Conservation (phyloP, 2,329 filamentous ascomycete genomes). For the Knoxdaviesia proteae region DNA sequence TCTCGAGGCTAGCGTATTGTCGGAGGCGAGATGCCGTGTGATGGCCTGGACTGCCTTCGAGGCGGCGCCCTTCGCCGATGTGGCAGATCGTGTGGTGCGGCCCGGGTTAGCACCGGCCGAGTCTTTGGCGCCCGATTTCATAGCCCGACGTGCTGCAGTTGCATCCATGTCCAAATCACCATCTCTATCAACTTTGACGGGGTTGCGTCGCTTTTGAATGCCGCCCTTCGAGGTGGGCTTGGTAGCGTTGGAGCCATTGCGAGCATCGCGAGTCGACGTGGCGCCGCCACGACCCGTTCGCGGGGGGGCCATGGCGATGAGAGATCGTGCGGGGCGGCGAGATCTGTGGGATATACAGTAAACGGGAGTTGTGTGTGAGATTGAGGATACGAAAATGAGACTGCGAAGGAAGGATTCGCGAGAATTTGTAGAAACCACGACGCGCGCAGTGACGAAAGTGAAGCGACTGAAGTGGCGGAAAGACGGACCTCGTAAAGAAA, state of each 20-base stretch:
- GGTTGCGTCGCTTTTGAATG: slow-evolving; percentile 26
- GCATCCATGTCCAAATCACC: slow-evolving; percentile 39
- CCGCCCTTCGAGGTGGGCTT: slow-evolving; percentile 15
- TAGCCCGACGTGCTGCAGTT: slow-evolving; percentile 13
- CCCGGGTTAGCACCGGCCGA: slow-evolving; percentile 8
- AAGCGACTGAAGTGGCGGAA: neutral
- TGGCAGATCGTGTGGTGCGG: slow-evolving; percentile 9
- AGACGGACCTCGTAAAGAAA: neutral
- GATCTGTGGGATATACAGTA: neutral
- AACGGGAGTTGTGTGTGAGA: neutral
- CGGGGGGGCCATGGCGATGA: slow-evolving; percentile 10
- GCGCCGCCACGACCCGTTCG: slow-evolving; percentile 4
- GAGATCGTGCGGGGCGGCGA: neutral
- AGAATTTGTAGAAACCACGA: neutral
- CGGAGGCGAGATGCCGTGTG: slow-evolving; percentile 19
- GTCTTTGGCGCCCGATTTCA: slow-evolving; percentile 6
- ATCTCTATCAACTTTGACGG: slow-evolving; percentile 26
- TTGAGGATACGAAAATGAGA: too few relatives aligned
- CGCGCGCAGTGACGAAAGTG: neutral
- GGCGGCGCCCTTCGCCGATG: slow-evolving; percentile 9
- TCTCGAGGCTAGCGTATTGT: slow-evolving; percentile 14
- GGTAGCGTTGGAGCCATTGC: slow-evolving; percentile 4
- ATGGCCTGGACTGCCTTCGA: slow-evolving; percentile 21
- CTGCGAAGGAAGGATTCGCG: too few relatives aligned
- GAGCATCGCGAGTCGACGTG: slow-evolving; percentile 4